Evolutionary conservation across 2,329 filamentous ascomycete genomes (phyloP), one percentile per base, ranked within the genome.

Genomic region (Pleomassaria siparia): DNA sequence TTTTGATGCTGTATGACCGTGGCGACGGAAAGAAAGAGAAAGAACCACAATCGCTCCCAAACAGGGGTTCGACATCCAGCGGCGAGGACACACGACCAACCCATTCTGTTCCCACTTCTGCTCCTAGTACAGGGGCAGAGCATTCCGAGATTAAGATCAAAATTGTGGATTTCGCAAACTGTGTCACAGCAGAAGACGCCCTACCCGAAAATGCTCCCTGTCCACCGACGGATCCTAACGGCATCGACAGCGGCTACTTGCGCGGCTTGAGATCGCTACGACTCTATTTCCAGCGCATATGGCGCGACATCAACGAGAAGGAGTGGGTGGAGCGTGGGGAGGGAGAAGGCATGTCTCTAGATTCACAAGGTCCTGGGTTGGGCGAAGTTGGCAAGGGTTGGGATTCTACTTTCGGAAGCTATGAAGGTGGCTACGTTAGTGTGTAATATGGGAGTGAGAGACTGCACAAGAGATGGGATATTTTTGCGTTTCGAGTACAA

Each of bases 81-180:
- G 56, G 48, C n/a, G 63, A 65, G 33, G 62, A 64, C 15, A 13
- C 51, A 1, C 52, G 58, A 7, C 44, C 53, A 12, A 44, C 41
- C 16, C 28, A 52, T 4, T 62, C 66, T 3, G 72, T 75, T 15
- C 51, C 55, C 13, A 52, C 60, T 6, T 59, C 58, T 3, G 48
- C 51, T 1, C 44, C 54, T 3, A 56, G 45, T 11, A 33, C 55
- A 9, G 44, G 51, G 10, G 30, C 53, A 4, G 69, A 66, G 28
- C 59, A 62, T 6, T 65, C 73, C 4, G 76, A 80, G 39, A 91
- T 95, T 64, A 89, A 96, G 69, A 85, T 99, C 74, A 96, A 96
- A 72, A 95, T 99, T 69, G 92, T 96, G 47, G 94, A 99, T 71
- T 99, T 99, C 74, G 94, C 94, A 54, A 99, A 99, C 69, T 96